These are phyloP conservation scores for Calonectria hongkongensis DNA, from an alignment of 2,329 filamentous ascomycete species.

Conservation along the genomic window DNA sequence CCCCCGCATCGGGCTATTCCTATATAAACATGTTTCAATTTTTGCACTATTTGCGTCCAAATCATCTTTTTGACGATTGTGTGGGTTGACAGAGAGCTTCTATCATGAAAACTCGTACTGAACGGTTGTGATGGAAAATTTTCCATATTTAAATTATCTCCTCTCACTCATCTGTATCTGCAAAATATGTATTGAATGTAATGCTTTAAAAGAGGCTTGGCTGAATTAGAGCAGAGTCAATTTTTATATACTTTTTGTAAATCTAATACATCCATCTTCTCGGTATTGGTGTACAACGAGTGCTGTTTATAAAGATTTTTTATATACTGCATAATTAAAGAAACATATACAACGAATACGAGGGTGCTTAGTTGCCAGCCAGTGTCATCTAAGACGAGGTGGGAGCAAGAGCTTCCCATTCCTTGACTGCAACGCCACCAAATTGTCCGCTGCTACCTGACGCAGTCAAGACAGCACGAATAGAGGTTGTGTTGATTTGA, in stretches of 20 bases:
- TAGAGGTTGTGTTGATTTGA: slow-evolving; percentile 17
- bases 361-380: no score
- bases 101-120: no score
- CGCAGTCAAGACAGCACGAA: slow-evolving; percentile 17
- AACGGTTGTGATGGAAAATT: no score
- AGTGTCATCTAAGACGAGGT: slow-evolving; percentile 10
- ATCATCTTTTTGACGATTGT: no score
- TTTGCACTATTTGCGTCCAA: no score
- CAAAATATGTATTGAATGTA: no score
- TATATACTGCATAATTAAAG: neutral
- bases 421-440: slow-evolving; percentile 27
- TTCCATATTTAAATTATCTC: no score
- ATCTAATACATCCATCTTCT: neutral
- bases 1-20: slow-evolving; percentile 62
- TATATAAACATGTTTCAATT: neutral
- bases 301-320: neutral
- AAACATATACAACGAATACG: slow-evolving; percentile 13
- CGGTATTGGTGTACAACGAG: neutral
- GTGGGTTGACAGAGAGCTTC: no score
- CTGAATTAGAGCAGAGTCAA: neutral
- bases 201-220: no score
- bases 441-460: slow-evolving; percentile 14
- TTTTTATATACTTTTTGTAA: neutral
- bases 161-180: no score
- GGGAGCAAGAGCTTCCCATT: slow-evolving; percentile 26